phyloP scores from a whole-genome alignment of 495 filamentous ascomycete genomes.

The Alectoria sarmentosa region DNA sequence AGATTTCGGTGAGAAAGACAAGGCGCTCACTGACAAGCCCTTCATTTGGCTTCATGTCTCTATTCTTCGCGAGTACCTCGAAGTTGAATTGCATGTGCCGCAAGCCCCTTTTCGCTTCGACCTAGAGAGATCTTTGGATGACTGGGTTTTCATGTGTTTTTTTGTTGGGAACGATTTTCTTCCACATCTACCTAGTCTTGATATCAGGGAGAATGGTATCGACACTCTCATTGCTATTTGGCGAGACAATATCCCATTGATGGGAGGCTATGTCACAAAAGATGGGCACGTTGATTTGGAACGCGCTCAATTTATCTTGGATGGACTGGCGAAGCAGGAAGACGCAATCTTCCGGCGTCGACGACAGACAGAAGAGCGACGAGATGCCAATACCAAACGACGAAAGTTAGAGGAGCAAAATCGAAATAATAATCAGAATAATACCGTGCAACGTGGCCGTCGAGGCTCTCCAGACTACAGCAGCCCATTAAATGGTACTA shows the following conservation, averaged over 20 bases:
- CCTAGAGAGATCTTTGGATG: slow-evolving; percentile 92
- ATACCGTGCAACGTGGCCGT: slow-evolving; percentile 15
- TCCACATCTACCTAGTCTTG: slow-evolving; percentile 90
- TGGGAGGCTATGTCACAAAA: slow-evolving; percentile 93
- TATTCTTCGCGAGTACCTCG: slow-evolving; percentile 87
- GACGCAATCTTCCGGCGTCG: slow-evolving; percentile 86
- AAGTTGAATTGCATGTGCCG: slow-evolving; percentile 76
- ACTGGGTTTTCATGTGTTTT: slow-evolving; percentile 99
- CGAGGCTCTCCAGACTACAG: slow-evolving; percentile 45
- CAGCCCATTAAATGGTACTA: slow-evolving; percentile 26
- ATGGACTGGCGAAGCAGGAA: slow-evolving; percentile 88
- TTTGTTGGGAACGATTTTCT: slow-evolving; percentile 99
- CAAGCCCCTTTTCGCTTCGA: slow-evolving; percentile 75
- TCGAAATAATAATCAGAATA: slow-evolving; percentile 41
- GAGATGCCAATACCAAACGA: slow-evolving; percentile 68
- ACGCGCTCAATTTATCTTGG: slow-evolving; percentile 79
- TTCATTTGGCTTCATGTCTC: slow-evolving; percentile 98
- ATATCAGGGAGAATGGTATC: slow-evolving; percentile 95
- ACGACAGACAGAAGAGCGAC: slow-evolving; percentile 72
- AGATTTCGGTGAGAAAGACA: slow-evolving; percentile 79
- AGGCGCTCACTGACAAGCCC: slow-evolving; percentile 62
- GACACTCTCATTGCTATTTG: slow-evolving; percentile 93
- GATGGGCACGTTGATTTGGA: slow-evolving; percentile 87
- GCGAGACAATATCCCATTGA: slow-evolving; percentile 82
- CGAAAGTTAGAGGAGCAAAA: slow-evolving; percentile 61